A percentile compares a stretch with the other conserved stretches of the same genome.
Conservation (phyloP, 495 filamentous ascomycete genomes). For the Chlorociboria aeruginascens region DNA sequence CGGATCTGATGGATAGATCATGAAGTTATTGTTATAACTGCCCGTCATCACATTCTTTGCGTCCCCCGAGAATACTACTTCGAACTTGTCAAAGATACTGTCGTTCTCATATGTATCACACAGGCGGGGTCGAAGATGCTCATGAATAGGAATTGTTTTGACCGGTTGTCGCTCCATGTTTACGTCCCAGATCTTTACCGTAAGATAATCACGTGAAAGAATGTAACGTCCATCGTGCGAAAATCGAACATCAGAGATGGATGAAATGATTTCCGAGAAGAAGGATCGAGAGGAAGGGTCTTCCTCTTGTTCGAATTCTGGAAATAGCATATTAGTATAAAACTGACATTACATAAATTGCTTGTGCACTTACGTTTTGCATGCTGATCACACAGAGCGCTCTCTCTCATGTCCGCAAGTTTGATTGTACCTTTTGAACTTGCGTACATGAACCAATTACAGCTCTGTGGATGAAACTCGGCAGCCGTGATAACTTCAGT, state of each 20-base stretch:
- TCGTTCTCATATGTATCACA: slow-evolving; percentile 99
- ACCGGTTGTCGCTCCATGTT: slow-evolving; percentile 96
- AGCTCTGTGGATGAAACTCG: slow-evolving; percentile 93
- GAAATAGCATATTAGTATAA: background rate
- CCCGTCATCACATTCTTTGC: slow-evolving; percentile 99
- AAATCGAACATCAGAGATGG: slow-evolving; percentile 96
- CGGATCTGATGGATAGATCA: slow-evolving; percentile 97
- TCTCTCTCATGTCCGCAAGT: slow-evolving; percentile 94
- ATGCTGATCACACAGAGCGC: slow-evolving; percentile 90
- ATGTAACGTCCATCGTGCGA: slow-evolving; percentile 95
- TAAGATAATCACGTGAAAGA: slow-evolving; percentile 92
- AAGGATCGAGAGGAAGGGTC: slow-evolving; percentile 97
- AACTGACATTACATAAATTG: background rate
- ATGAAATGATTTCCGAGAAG: slow-evolving; percentile 99
- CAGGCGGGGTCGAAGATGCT: slow-evolving; percentile 84
- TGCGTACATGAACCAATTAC: slow-evolving; percentile 99
- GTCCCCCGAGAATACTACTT: slow-evolving; percentile 97
- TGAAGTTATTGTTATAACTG: slow-evolving; percentile 99
- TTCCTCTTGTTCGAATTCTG: slow-evolving; percentile 98
- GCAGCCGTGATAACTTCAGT: slow-evolving; percentile 98
- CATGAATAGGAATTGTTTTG: slow-evolving; percentile 98
- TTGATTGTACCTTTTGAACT: slow-evolving; percentile 99
- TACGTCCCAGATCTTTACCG: slow-evolving; percentile 99
- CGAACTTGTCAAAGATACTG: slow-evolving; percentile 99
- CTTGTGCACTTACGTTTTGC: slow-evolving; percentile 62